Base-by-base conservation (phyloP, 2,329 filamentous ascomycete species). In the Penicillium griseofulvum region DNA sequence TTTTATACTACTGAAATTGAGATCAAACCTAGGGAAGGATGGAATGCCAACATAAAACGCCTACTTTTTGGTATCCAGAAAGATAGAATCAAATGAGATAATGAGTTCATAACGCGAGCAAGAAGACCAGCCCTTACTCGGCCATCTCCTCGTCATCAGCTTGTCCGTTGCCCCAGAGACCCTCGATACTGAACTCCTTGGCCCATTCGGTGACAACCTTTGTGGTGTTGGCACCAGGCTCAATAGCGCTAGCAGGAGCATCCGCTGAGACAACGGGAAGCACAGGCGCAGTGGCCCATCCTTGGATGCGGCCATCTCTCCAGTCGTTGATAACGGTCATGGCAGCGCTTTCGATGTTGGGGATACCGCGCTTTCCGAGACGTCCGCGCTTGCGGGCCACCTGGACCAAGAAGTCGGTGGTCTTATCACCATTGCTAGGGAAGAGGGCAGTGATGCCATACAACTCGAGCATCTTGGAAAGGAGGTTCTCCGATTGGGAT, bases 251-350 rank as follows among this genome's bases (percentile, higher is more conserved):
- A 4, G 67, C 47, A 39, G 58, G 64, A 44, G 71, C 69, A 59
- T 74, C 70, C 42, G 74, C 72, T 41, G 66, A 69, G 19, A 72
- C 67, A n/a, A 80, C 81, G 17, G 83, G 77, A 56, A 90, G 75
- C 34, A 82, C 81, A 8, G 92, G 91, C 3, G 91, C 83, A 65
- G 91, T 88, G 45, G 87, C 84, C 92, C 92, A 96, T 54, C 92
- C 92, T 75, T 95, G 91, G 66, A 99, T 95, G 49, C 94, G 85
- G 26, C 92, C 93, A 71, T 97, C 93, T 64, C 94, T 85, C 90
- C 94, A 96, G 78, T 99, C 94, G n/a, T 87, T 94, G 55, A 99
- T 86, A 53, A 99, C 92, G 0, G 90, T 88, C 83, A 94, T 93
- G 60, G 93, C 94, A 8, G 94, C 93, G 51, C 89, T 87, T 63